Base-by-base conservation (phyloP, 78 protist genomes). In the Blattamonas nauphoetae region DNA sequence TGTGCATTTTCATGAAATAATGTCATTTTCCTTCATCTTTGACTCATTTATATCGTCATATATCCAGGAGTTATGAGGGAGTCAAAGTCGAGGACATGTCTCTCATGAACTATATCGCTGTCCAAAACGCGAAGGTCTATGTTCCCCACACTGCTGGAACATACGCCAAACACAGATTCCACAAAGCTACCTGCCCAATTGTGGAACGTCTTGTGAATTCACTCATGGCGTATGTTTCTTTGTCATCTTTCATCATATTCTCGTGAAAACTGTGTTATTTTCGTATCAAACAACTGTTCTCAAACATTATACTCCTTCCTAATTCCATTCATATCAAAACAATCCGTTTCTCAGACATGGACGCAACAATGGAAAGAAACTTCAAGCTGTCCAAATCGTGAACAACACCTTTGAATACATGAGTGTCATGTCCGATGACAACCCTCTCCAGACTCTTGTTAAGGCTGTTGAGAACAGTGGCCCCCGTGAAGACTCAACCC, bases 311-410 rank as follows among this genome's bases (percentile, higher is more conserved):
- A n/a, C n/a, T n/a, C n/a, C n/a, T n/a, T n/a, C n/a, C n/a, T n/a
- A n/a, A n/a, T n/a, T n/a, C n/a, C n/a, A n/a, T n/a, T n/a, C n/a
- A n/a, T n/a, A n/a, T n/a, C n/a, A n/a, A n/a, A n/a, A n/a, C n/a
- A n/a, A n/a, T n/a, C n/a, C n/a, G n/a, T n/a, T n/a, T n/a, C n/a
- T n/a, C 21, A 55, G 71, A 35, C 92, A 93, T 89, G 99, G 99
- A 42, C 95, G 99, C 83, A 97, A 98, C 97, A 97, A 95, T 96
- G 99, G 99, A 89, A 99, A 99, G 96, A 99, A 99, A 96, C 45
- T 97, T 85, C 91, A 94, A 97, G 98, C 99, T 38, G 91, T 95
- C 85, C 96, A 98, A 85, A 96, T 98, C 92, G 94, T 99, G 92
- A 93, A 96, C 91, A 97, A 98, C 91, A 88, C 97, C 71, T 97